A percentile compares a stretch with the other conserved stretches of the same genome.
phyloP scores from a whole-genome alignment of 257 asterid genomes.

The Osmanthus fragrans region DNA sequence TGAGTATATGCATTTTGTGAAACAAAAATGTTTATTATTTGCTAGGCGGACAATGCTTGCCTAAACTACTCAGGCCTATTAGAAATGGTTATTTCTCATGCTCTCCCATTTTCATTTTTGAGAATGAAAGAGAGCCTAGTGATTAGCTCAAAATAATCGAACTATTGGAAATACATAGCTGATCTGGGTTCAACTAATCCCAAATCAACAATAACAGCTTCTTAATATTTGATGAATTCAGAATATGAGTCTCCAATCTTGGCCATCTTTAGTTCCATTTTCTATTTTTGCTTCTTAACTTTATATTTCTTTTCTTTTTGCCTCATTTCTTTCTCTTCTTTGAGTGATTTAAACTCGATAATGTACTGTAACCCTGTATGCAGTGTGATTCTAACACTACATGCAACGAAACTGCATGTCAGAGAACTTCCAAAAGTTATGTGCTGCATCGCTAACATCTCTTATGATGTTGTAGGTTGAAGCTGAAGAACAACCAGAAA shows the following conservation, averaged over 20 bases:
- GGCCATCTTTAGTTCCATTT: not conserved
- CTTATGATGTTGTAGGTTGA: constrained; percentile 61
- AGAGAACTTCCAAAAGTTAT: not conserved
- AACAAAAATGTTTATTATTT: not conserved
- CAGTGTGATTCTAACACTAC: not conserved
- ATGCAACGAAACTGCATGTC: not conserved
- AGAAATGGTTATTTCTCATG: not conserved
- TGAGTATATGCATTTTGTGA: not conserved
- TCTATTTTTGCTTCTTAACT: not conserved
- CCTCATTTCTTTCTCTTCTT: not conserved
- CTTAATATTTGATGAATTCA: not conserved
- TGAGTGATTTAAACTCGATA: not conserved
- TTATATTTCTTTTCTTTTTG: not conserved
- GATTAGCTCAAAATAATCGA: not conserved
- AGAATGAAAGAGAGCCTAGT: not conserved
- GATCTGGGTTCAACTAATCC: not conserved
- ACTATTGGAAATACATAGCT: not conserved
- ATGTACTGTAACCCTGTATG: constrained; percentile 14
- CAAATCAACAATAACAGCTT: not conserved
- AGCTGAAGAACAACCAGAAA: constrained; percentile 97
- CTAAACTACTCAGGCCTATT: not conserved
- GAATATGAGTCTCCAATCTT: not conserved
- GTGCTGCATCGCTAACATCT: constrained; percentile 12
- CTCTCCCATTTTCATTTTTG: not conserved
- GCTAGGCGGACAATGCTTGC: not conserved